Base-by-base conservation (phyloP, 2,329 filamentous ascomycete species). In the Phoma herbarum region DNA sequence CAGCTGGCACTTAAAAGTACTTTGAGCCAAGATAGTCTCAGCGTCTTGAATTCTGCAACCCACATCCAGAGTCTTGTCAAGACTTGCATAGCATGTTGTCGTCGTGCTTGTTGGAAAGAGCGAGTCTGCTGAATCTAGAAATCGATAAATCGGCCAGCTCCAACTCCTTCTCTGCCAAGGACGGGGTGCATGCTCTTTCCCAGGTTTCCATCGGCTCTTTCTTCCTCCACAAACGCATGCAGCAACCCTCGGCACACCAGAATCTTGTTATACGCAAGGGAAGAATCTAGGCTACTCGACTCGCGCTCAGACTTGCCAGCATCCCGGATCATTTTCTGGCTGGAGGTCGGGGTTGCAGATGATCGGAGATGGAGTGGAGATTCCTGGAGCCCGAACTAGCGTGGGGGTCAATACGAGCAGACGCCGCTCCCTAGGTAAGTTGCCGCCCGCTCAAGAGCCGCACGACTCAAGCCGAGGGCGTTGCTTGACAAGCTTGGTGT, bases 281-380 rank as follows among this genome's bases (percentile, higher is more conserved):
- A 9, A 10, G 45, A 20, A 33, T 33, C 31, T 9, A 16, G 6
- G 12, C 31, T 23, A 44, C 37, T 29, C 28, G 29, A 31, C 11
- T 9, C 20, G 31, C 25, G 25, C 29, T 33, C 20, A 33, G 23
- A 18, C n/a, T 12, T 26, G 14, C 31, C 45, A 43, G n/a, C 14
- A 35, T 45, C 23, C 56, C 56, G 44, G 39, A 20, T 41, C 46
- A 45, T 59, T 59, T 10, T 59, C 56, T 53, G 29, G 50, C 50
- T 25, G 44, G 39, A 50, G 50, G 25, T 46, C 18, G 39, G 39
- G 39, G 50, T 45, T 29, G 45, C 39, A 41, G 23, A 50, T 50
- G 53, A 45, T 50, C 50, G 56, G 56, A 50, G 56, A 37, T 28
- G 42, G 23, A 9, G 56, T 59, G 50, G 56, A 45, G 53, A 39